These are phyloP conservation scores for Euptelea pleiosperma DNA, from an alignment of 164 flowering plant species.

Conservation along the genomic window DNA sequence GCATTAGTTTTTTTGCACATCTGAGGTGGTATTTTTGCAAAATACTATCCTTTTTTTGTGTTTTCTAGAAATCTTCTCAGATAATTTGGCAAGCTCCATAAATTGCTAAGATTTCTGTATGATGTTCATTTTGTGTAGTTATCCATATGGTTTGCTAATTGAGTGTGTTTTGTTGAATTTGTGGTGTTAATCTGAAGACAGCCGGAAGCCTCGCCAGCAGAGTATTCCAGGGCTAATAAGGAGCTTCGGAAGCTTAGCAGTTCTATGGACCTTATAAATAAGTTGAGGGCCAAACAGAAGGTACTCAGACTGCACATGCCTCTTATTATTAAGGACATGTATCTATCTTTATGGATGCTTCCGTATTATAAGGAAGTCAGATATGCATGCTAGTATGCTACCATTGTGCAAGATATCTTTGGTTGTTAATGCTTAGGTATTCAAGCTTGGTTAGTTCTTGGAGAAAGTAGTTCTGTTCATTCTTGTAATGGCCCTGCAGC, in stretches of 20 bases:
- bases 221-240: constrained; percentile 80
- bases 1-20: no score
- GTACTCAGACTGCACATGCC: constrained; percentile 23
- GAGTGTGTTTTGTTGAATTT: constrained; percentile 9
- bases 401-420: no score
- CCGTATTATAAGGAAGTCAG: not conserved
- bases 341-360: not conserved
- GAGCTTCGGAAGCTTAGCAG: constrained; percentile 67
- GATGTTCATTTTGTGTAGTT: not conserved
- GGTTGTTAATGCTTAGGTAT: not conserved
- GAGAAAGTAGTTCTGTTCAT: not conserved
- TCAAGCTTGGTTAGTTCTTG: not conserved
- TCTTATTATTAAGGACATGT: not conserved
- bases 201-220: constrained; percentile 76
- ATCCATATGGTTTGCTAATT: not conserved
- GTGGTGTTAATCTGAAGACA: constrained; percentile 57
- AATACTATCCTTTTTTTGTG: no score
- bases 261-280: constrained; percentile 60
- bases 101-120: no score
- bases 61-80: no score
- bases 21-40: no score
- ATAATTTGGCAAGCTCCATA: no score
- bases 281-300: constrained; percentile 72
- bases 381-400: no score
- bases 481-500: no score